These are phyloP conservation scores for Trichocomaceae sp. DNA, from an alignment of 2,329 filamentous ascomycete genomes.

Conservation along the genomic window DNA sequence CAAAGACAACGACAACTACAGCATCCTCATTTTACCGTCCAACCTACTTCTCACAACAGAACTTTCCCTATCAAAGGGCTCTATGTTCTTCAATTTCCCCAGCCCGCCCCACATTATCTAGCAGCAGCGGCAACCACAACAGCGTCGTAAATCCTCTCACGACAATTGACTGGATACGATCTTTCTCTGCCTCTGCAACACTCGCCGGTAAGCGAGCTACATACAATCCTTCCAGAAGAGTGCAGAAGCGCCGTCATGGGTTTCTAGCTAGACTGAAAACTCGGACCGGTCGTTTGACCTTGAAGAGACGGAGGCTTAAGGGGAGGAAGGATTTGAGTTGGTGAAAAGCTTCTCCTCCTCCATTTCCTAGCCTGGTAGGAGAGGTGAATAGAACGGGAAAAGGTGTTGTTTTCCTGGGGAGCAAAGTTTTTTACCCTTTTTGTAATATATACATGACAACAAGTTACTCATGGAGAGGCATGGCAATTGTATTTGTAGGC, in stretches of 20 bases:
- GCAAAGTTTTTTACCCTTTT: background rate
- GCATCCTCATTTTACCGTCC: background rate
- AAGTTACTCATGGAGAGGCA: background rate
- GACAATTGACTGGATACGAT: constrained; percentile 24
- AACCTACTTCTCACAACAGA: background rate
- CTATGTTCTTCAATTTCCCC: background rate
- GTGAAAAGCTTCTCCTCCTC: constrained; percentile 25
- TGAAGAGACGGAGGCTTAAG: constrained; percentile 50
- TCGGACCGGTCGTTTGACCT: constrained; percentile 47
- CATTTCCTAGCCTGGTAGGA: background rate
- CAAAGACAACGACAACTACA: background rate
- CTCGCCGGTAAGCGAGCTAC: constrained; percentile 46
- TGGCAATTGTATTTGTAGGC: background rate
- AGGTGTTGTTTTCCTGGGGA: background rate
- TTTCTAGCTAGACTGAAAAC: constrained; percentile 50
- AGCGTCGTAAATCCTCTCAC: background rate
- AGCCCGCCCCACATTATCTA: background rate
- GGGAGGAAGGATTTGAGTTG: constrained; percentile 49
- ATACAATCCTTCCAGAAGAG: constrained; percentile 53
- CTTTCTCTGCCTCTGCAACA: constrained; percentile 40
- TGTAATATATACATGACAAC: background rate
- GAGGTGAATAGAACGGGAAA: background rate
- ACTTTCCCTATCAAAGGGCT: background rate
- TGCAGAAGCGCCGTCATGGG: constrained; percentile 57
- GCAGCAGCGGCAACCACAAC: background rate